Evolutionary conservation across 306 rosid species (phyloP).

Genomic region (Herpetospermum pedunculosum): DNA sequence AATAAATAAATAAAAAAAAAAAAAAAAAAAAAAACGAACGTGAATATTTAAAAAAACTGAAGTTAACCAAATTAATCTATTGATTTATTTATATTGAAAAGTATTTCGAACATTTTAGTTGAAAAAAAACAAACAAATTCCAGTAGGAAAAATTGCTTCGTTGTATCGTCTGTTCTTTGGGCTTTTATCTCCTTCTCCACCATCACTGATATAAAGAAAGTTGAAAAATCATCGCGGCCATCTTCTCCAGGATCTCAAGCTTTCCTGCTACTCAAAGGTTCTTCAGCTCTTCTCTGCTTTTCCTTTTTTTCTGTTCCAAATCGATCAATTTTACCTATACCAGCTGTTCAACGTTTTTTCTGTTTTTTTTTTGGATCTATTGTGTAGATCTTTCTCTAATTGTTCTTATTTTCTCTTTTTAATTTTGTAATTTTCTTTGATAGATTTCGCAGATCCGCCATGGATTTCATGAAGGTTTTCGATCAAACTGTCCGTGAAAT

Average conservation of each 20-base stretch:
- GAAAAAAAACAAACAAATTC: background rate
- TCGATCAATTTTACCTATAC: background rate
- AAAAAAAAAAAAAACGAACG: no score
- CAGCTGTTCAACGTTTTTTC: background rate
- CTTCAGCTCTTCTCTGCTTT: background rate
- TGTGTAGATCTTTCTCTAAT: background rate
- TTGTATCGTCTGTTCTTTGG: background rate
- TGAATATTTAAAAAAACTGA: no score
- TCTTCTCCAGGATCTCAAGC: conserved; percentile 1
- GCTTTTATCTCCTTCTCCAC: background rate
- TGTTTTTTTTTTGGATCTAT: background rate
- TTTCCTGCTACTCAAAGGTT: background rate
- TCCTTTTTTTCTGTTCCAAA: background rate
- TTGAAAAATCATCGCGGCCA: background rate
- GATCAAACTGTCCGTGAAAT: conserved; percentile 99
- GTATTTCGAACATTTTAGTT: no score
- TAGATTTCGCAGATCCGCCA: conserved; percentile 39
- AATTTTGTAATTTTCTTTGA: background rate
- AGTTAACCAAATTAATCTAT: no score
- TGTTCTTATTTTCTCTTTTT: background rate
- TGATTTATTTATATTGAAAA: no score
- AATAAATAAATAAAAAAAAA: no score
- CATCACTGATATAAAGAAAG: background rate
- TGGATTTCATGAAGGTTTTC: conserved; percentile 99
- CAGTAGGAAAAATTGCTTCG: background rate